Base-by-base conservation (phyloP, 208 protist genomes). In the Acanthamoeba lenticulata region DNA sequence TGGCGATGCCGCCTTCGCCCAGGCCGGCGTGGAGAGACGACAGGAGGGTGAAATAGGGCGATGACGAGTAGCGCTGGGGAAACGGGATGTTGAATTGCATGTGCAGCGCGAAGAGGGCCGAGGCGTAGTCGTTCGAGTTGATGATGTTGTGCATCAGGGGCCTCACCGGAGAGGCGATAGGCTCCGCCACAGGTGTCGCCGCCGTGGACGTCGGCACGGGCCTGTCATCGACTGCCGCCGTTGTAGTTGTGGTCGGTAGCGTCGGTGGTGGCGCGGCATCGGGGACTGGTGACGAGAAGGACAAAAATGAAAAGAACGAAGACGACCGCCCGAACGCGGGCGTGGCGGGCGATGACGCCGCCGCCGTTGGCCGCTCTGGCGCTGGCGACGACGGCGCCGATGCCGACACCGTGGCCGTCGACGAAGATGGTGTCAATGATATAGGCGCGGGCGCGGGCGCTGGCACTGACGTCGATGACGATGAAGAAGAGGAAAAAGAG, bases 71-170 rank as follows among this genome's bases (percentile, higher is more conserved):
- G 74, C 44, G 38, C 44, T 85, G 74, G n/a, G 74, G 74, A 32
- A 85, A 85, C 13, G 74, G 74, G 13, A 85, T 15, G n/a, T 17
- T 24, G 74, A 85, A 85, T 29, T 85, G 74, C 38, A 85, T 13
- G 27, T 85, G 74, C 2, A 85, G 74, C 74, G 74, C 74, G 1
- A 85, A 36, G n/a, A 85, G 74, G 6, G 74, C 74, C 27, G 74
- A 85, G 3, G 40, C 7, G 42, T 55, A 85, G 44, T 85, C 74
- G n/a, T 85, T 85, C 42, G 74, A 85, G 74, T 85, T 85, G 38
- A 85, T 85, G 74, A 85, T 85, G 74, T 85, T 55, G 15, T 42
- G 38, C 74, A 85, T 34, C 44, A n/a, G n/a, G 74, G 74, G 19
- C 55, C 32, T 6, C 40, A 24, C 19, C 74, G 29, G n/a, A 9